Base-by-base conservation (phyloP, 2,329 filamentous ascomycete genomes). In the Stemphylium beticola region DNA sequence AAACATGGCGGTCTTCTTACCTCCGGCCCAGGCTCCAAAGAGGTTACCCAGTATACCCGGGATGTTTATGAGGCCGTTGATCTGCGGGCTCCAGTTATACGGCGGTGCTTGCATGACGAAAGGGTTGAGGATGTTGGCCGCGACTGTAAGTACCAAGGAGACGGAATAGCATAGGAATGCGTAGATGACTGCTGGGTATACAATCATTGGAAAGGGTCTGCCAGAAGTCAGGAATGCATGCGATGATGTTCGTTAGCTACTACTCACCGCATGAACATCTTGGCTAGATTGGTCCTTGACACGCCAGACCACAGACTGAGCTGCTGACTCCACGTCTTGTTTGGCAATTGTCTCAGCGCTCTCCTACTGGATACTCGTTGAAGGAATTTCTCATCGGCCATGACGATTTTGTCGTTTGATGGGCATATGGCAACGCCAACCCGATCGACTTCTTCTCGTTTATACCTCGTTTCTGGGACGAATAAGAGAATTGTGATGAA, bases 11-110 rank as follows among this genome's bases (percentile, higher is more conserved):
- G 4, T 17, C 8, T 22, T 15, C 53, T 54, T 46, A 64, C 62
- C 59, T 18, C 79, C 79, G 4, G 74, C 68, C 50, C 69, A 77
- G 24, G 77, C 71, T 4, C 79, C 79, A 32, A 75, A 54, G 2
- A 81, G 29, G 47, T 81, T 80, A 10, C 79, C 80, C 15, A 81
- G 40, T 2, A 78, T 47, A 4, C 69, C 75, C 14, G 75, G 73
- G 31, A 78, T 76, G 41, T 77, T 77, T 61, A 77, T 75, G 18
- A 77, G 60, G 12, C 74, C 75, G 40, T 75, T 76, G 42, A 76
- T 67, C 24, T 68, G 58, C 4, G 75, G 67, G 3, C 58, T 61
- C 66, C 70, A 76, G 36, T 63, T 72, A 57, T 77, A 77, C 2
- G 75, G 75, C 4, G 74, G 73, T 1, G 74, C 74, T 61, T 76